Conservation (phyloP, 2,329 filamentous ascomycete genomes). For the Cercospora citrullina region DNA sequence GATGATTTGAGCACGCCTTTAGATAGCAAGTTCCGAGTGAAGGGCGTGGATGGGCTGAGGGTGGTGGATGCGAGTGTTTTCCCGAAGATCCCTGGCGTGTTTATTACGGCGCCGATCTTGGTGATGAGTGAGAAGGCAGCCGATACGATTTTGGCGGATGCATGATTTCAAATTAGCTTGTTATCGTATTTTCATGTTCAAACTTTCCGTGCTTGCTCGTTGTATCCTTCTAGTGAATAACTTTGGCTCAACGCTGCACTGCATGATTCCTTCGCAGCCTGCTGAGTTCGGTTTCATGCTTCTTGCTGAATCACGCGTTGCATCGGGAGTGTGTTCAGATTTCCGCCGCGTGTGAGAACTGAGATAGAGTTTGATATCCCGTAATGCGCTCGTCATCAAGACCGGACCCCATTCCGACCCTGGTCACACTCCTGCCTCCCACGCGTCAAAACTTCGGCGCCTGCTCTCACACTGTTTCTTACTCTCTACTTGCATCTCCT, state of each 20-base stretch:
- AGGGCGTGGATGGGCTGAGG: constrained; percentile 18
- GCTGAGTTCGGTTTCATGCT: too few relatives aligned
- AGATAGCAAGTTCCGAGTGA: constrained; percentile 21
- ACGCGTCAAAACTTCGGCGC: constrained; percentile 8
- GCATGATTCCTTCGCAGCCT: too few relatives aligned
- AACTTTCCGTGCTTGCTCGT: too few relatives aligned
- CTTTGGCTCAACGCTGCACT: too few relatives aligned
- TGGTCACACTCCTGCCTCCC: not conserved
- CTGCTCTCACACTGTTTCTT: not conserved
- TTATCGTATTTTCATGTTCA: not conserved
- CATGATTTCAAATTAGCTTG: not conserved
- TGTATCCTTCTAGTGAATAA: too few relatives aligned
- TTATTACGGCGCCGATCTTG: constrained; percentile 54
- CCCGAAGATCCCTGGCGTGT: constrained; percentile 56
- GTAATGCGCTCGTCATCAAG: constrained; percentile 8
- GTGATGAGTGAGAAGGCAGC: constrained; percentile 63
- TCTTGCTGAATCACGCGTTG: too few relatives aligned
- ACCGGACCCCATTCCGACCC: not conserved
- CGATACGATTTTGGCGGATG: constrained; percentile 51
- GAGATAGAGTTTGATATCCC: not conserved
- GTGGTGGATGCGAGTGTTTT: constrained; percentile 43
- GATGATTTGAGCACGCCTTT: constrained; percentile 21
- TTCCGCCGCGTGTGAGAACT: not conserved
- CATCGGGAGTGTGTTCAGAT: not conserved
- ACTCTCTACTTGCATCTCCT: not conserved